Percentiles rank a stretch among this genome's conserved stretches.
Conservation (phyloP, 345 rosid genomes). For the Gynandropsis gynandra region DNA sequence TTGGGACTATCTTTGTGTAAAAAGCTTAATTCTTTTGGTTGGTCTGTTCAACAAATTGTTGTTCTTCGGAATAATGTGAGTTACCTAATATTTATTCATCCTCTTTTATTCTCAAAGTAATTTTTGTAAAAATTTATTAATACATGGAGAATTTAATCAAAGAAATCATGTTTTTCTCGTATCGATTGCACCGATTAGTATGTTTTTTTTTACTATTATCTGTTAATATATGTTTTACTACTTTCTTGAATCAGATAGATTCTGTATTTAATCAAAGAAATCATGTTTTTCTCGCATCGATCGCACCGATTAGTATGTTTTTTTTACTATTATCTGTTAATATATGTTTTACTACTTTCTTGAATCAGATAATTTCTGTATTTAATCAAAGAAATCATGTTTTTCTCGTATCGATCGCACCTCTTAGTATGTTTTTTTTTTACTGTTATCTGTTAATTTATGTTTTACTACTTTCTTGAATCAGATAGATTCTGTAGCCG, state of each 20-base stretch:
- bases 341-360: slow-evolving; percentile 20
- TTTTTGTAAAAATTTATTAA: background rate
- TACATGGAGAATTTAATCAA: background rate
- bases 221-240: slow-evolving; percentile 19
- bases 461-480: slow-evolving; percentile 24
- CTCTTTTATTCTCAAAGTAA: slow-evolving; percentile 5
- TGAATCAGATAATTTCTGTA: slow-evolving; percentile 78
- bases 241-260: slow-evolving; percentile 58
- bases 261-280: slow-evolving; percentile 32
- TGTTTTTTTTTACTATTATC: no score
- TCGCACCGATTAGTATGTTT: slow-evolving; percentile 1
- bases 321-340: no score
- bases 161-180: background rate
- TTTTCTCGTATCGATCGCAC: background rate
- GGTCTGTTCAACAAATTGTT: slow-evolving; percentile 57
- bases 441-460: no score
- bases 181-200: background rate
- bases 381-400: background rate
- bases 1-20: slow-evolving; percentile 62
- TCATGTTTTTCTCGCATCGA: background rate
- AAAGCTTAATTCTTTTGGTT: slow-evolving; percentile 74
- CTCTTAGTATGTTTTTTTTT: slow-evolving; percentile 11
- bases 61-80: slow-evolving; percentile 83
- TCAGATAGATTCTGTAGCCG: slow-evolving; percentile 94
- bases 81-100: slow-evolving; percentile 20